Conservation (phyloP, 2,329 filamentous ascomycete species). For the Cytospora chrysosperma region DNA sequence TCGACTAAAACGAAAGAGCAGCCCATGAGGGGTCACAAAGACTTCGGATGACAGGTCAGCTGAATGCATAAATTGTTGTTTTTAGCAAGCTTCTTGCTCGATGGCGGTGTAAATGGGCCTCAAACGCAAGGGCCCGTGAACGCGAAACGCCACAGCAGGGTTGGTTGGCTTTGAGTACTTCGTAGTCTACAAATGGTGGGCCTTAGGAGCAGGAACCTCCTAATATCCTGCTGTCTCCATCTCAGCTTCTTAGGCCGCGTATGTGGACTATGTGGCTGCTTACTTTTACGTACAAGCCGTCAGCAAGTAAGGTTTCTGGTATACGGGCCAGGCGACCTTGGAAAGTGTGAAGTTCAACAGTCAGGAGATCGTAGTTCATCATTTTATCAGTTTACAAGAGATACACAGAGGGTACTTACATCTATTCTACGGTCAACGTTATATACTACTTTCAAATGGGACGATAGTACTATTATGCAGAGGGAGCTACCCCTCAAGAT, state of each 20-base stretch:
- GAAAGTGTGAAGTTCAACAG: too few relatives aligned
- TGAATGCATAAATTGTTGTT: not conserved
- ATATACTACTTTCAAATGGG: too few relatives aligned
- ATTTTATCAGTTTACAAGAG: too few relatives aligned
- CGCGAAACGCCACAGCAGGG: not conserved
- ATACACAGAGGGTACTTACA: too few relatives aligned
- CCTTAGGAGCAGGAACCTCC: not conserved
- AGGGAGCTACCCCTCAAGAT: too few relatives aligned
- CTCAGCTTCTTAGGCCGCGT: not conserved
- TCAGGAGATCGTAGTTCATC: too few relatives aligned
- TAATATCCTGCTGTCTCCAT: not conserved
- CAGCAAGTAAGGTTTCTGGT: not conserved
- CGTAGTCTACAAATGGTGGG: not conserved
- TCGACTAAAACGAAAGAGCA: not conserved
- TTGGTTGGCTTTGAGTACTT: not conserved
- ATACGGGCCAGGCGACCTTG: too few relatives aligned
- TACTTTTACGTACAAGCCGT: not conserved
- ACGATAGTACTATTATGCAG: too few relatives aligned
- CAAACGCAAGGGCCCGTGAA: not conserved
- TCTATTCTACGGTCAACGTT: too few relatives aligned
- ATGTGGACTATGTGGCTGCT: not conserved
- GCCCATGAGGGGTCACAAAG: not conserved
- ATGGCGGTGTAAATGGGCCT: not conserved
- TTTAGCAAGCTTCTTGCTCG: too few relatives aligned
- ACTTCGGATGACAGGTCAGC: too few relatives aligned